A percentile compares a stretch with the other conserved stretches of the same genome.
These are phyloP conservation scores for Nigrograna mackinnonii DNA, from an alignment of 2,329 filamentous ascomycete genomes.

Conservation along the genomic window DNA sequence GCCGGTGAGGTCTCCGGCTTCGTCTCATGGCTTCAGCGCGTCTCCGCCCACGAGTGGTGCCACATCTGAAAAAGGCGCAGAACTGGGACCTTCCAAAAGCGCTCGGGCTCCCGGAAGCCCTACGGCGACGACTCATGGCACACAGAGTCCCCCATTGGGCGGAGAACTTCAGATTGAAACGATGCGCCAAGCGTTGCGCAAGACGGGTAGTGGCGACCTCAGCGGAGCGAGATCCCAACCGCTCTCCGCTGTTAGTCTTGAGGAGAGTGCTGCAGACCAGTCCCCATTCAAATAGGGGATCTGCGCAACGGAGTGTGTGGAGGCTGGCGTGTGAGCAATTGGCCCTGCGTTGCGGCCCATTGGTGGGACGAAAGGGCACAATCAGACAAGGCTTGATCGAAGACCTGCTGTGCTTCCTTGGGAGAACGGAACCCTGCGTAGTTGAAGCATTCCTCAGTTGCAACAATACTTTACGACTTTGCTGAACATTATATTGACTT, in stretches of 20 bases:
- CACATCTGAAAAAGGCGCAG: slow-evolving; percentile 73
- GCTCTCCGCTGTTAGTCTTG: slow-evolving; percentile 42
- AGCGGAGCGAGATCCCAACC: slow-evolving; percentile 45
- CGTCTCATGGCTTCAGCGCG: slow-evolving; percentile 68
- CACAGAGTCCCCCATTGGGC: slow-evolving; percentile 57
- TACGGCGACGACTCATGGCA: slow-evolving; percentile 50
- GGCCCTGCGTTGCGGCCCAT: no score
- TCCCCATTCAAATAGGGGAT: slow-evolving; percentile 33
- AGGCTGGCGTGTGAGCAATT: no score
- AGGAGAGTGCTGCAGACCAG: slow-evolving; percentile 36
- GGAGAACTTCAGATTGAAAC: slow-evolving; percentile 87
- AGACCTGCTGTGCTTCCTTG: no score
- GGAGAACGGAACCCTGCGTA: no score
- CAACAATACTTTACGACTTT: no score
- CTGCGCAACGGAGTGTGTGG: no score
- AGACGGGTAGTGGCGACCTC: slow-evolving; percentile 83
- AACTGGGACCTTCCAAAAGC: slow-evolving; percentile 65
- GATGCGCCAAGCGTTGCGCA: slow-evolving; percentile 85
- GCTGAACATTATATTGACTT: no score
- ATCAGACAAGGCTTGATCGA: no score
- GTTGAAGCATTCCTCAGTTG: no score
- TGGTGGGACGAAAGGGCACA: no score
- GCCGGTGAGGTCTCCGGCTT: slow-evolving; percentile 77
- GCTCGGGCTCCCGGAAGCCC: slow-evolving; percentile 63
- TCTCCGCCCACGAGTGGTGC: slow-evolving; percentile 79